Base-by-base conservation (phyloP, 495 filamentous ascomycete species). In the Aspergillus funiculosus region DNA sequence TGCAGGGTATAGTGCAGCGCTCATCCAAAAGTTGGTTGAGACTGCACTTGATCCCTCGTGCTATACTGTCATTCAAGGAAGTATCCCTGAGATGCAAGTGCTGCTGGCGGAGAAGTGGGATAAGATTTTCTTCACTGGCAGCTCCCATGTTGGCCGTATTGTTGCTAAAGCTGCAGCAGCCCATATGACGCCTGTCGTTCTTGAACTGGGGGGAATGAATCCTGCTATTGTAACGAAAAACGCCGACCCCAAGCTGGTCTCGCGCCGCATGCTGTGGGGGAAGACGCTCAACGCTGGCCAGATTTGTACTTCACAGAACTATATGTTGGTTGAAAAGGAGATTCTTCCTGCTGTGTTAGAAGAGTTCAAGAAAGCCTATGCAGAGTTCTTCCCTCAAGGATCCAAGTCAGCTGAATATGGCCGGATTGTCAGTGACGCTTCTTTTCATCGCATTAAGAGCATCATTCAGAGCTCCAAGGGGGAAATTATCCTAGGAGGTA, bases 61-160 rank as follows among this genome's bases (percentile, higher is more conserved):
- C 50, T 95, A 87, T 61, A 69, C 72, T 13, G 73, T 91, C 39
- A 75, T 95, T 43, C 90, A 95, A 62, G 92, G 92, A 41, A 79
- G 71, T 6, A 58, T 94, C 22, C 72, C 82, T 17, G 88, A 95
- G 73, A 87, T 84, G 2, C 86, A 85, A n/a, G 82, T 82, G 4
- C 67, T 97, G 25, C 72, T 98, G 8, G 78, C 89, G 37, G 78
- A 89, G 65, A 88, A 89, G 56, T 98, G 89, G 88, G 90, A 94
- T 66, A 95, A 95, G 75, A 91, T 98, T 53, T 91, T 94, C 71
- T 98, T 94, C 71, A 98, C 92, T 11, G 92, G 92, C 34, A 78
- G 76, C 50, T 68, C 73, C 9, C 69, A 58, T 26, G 90, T 96
- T 26, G 92, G 86, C 39, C 86, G 74, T 34, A 91, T 97, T 65